A percentile compares a stretch with the other conserved stretches of the same genome.
phyloP scores from a whole-genome alignment of 306 rosid species.

The Boehmeria nivea region DNA sequence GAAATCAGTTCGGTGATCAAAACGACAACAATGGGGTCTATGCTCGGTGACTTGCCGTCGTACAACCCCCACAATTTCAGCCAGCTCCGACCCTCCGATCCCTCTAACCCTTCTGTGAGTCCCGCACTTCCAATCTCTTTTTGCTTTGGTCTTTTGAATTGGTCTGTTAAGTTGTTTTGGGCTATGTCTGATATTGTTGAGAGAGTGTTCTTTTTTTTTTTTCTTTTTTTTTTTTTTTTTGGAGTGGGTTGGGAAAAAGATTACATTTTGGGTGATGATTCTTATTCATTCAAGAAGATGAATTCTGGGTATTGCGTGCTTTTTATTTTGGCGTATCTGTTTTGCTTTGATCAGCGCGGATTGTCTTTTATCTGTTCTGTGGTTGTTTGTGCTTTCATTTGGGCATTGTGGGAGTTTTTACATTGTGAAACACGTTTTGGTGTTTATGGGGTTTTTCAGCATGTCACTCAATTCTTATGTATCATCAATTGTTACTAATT shows the following conservation, averaged over 20 bases:
- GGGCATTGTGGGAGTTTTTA: background rate
- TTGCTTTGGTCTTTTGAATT: no score
- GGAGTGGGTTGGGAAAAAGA: constrained; percentile 1
- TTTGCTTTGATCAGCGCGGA: no score
- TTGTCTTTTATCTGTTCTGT: no score
- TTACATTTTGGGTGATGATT: no score
- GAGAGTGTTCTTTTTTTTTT: background rate
- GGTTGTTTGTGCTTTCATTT: constrained; percentile 3
- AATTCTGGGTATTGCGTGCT: no score
- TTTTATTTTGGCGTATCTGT: no score
- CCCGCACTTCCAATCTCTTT: no score
- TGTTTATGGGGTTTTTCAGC: no score
- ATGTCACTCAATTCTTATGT: no score
- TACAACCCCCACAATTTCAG: constrained; percentile 91
- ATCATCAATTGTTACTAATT: no score
- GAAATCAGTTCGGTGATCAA: constrained; percentile 9
- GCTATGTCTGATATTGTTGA: background rate
- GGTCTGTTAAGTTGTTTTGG: no score
- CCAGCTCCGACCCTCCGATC: constrained; percentile 86
- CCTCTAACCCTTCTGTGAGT: constrained; percentile 79
- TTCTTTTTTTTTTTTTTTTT: constrained; percentile 1
- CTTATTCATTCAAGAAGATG: no score
- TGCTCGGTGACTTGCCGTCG: constrained; percentile 84
- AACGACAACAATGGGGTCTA: constrained; percentile 53
- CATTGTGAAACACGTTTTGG: background rate